Base-by-base conservation (phyloP, 2,329 filamentous ascomycete genomes). In the Coniochaeta sp. region DNA sequence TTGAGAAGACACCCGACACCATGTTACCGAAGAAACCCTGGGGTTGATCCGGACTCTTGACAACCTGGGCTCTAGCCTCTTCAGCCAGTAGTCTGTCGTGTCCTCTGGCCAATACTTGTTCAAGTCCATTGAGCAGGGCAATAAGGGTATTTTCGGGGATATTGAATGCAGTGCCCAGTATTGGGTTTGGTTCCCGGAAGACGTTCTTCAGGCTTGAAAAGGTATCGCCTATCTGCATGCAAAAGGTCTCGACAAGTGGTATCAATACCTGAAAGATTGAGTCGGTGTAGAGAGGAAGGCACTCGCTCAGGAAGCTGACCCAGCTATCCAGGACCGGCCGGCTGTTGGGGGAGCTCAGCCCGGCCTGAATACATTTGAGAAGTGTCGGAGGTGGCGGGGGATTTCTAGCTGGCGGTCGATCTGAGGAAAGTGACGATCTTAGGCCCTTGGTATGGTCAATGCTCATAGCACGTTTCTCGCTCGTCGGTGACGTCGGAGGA, bases 11-110 rank as follows among this genome's bases (percentile, higher is more conserved):
- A 1, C 91, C 91, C 0, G 92, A 95, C 1, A 96, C 90, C 85
- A 97, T 96, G 66, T 91, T 96, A 52, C 92, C 92, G 69, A 98
- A 96, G 71, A 97, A 93, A 5, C 91, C 88, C 70, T 93, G 90
- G 16, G 88, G 85, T 65, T 91, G 89, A 68, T 96, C 90, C 24
- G 91, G 90, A 62, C 86, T 88, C 75, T 96, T 96, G 50, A 81
- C 77, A 36, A 85, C 77, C 59, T 87, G 84, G 50, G 82, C 81
- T 63, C 84, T 85, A 44, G 86, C 83, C 73, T 96, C 91, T 66
- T 96, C 91, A 26, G 82, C 78, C 57, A 93, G 75, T 22, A 98
- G 78, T 61, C 88, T 88, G 67, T 96, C 90, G 72, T 99, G 95
- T 4, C 89, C 92, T 66, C 87, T 86, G 19, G 93, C 93, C 61